Conservation (phyloP, 352 stramenopile species). For the Globisporangium splendens region DNA sequence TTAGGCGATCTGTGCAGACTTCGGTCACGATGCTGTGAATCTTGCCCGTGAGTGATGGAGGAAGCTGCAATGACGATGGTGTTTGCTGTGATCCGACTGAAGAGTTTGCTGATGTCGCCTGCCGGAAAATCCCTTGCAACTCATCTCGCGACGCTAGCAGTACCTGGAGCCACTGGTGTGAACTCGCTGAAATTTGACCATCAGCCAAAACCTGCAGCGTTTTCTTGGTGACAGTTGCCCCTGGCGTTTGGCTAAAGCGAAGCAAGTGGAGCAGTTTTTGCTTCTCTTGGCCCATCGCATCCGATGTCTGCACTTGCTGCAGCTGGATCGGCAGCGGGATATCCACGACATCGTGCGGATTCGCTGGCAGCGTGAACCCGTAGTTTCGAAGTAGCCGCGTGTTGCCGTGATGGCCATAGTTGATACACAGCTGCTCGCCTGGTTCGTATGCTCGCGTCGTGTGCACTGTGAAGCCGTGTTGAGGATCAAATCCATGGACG, state of each 20-base stretch:
- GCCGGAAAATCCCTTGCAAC: slow-evolving; percentile 36
- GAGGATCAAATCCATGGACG: slow-evolving; percentile 49
- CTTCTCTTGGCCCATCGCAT: slow-evolving; percentile 34
- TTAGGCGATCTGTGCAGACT: slow-evolving; percentile 11
- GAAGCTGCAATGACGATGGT: slow-evolving; percentile 20
- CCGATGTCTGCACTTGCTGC: slow-evolving; percentile 23
- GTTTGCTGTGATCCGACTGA: neutral
- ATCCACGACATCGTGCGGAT: slow-evolving; percentile 40
- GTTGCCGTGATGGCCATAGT: slow-evolving; percentile 69
- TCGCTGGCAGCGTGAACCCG: slow-evolving; percentile 48
- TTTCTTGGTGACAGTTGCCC: slow-evolving; percentile 18
- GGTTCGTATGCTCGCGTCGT: slow-evolving; percentile 49
- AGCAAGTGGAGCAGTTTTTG: slow-evolving; percentile 30
- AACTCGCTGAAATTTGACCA: slow-evolving; percentile 28
- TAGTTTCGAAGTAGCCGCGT: slow-evolving; percentile 78
- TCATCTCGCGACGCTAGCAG: slow-evolving; percentile 41
- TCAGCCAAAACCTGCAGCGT: slow-evolving; percentile 28
- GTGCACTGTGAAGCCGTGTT: slow-evolving; percentile 61
- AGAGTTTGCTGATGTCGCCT: slow-evolving; percentile 12
- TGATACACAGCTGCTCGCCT: slow-evolving; percentile 80
- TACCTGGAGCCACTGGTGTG: slow-evolving; percentile 54
- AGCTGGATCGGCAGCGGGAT: slow-evolving; percentile 34
- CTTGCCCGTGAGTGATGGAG: slow-evolving; percentile 20
- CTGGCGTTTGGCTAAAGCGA: slow-evolving; percentile 4
- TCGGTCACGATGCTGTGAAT: slow-evolving; percentile 12